Conservation (phyloP, 1,284 basidiomycete genomes). For the Cystobasidiaceae sp. region DNA sequence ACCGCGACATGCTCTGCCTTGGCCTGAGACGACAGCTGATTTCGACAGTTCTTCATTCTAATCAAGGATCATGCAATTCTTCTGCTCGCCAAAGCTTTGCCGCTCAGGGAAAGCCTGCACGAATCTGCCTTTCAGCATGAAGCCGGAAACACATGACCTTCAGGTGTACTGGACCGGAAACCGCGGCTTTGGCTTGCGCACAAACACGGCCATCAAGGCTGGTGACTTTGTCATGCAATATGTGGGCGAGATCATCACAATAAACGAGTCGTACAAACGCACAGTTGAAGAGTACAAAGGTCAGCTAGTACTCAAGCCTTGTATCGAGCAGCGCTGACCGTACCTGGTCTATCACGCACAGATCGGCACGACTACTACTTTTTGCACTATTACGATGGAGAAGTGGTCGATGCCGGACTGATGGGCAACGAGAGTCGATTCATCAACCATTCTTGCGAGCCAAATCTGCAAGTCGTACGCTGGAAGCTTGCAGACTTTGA, state of each 20-base stretch:
- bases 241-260: conserved; percentile 47
- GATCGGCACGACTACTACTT: conserved; percentile 49
- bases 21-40: background rate
- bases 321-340: background rate
- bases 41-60: too few species aligned
- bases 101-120: conserved; percentile 46
- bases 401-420: conserved; percentile 51
- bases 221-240: conserved; percentile 52
- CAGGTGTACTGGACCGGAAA: conserved; percentile 48
- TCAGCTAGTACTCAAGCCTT: background rate
- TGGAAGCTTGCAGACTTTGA: conserved; percentile 47
- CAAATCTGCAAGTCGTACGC: conserved; percentile 49
- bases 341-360: conserved; percentile 15
- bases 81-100: conserved; percentile 50
- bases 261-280: conserved; percentile 40
- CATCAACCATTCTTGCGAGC: conserved; percentile 47
- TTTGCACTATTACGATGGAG: conserved; percentile 50
- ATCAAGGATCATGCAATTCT: conserved; percentile 49
- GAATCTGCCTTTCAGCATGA: conserved; percentile 41
- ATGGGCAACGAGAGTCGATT: conserved; percentile 51
- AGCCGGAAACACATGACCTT: conserved; percentile 43
- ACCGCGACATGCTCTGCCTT: background rate
- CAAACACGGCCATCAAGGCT: conserved; percentile 46
- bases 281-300: conserved; percentile 37
- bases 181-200: conserved; percentile 51